Evolutionary conservation across 768 basidiomycete genomes (phyloP), one percentile per base, ranked within the genome.

Genomic region (Tricholoma saponaceum): DNA sequence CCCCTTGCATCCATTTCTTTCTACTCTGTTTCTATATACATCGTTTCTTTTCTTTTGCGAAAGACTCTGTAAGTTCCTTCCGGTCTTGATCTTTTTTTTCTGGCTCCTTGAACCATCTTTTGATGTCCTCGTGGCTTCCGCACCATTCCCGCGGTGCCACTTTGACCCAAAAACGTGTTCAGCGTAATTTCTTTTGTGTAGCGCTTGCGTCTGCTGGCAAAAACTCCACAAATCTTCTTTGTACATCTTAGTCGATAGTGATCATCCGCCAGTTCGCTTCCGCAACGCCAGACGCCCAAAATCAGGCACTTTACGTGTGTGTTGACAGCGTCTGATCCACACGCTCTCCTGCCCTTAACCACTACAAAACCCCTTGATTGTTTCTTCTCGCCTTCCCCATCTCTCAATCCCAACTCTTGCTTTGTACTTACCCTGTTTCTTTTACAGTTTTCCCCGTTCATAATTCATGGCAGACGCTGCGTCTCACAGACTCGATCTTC

Each of bases 401-500:
- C 56, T 41, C 52, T 63, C 51, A 44, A 54, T 51, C 59, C 54
- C 55, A 23, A 30, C 58, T 65, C 47, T 44, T 62, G 49, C 51
- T 26, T 32, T 25, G 54, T 56, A 60, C 68, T 68, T 60, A 68
- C 54, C 62, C 5, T 54, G n/a, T 47, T 56, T 55, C 62, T 62
- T 50, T 54, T 62, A 58, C 58, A 61, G 66, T 59, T 55, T 51
- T 59, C 53, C 51, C 61, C 59, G 54, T 52, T 51, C 56, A 64
- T 61, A 66, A 70, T 69, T 63, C 52, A 92, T 91, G 92, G 83
- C 90, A 74, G 91, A 94, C 69, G 79, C 78, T 43, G 75, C 77
- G 49, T 77, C 87, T 49, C 80, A 82, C 71, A 84, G 88, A 78
- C 82, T 93, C 59, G 91, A 94, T 77, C 86, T 93, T 64, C 83